Evolutionary conservation across 495 filamentous ascomycete genomes (phyloP).

Genomic region (Lophiotrema nucula): DNA sequence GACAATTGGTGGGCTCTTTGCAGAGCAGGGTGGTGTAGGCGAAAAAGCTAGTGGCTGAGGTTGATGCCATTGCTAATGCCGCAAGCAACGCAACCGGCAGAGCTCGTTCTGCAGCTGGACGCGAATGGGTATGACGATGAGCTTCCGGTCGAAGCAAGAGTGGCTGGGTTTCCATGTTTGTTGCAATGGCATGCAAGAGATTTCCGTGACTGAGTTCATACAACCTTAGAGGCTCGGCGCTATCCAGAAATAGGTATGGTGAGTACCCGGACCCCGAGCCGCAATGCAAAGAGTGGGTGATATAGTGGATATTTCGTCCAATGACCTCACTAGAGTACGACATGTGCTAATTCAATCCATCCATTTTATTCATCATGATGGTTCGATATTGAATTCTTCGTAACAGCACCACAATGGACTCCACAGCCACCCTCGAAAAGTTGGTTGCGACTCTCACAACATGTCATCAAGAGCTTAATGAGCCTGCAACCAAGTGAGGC

Average conservation of each 20-base stretch:
- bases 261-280: too few species aligned
- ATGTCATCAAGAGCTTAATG: neutral
- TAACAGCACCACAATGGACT: too few species aligned
- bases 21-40: conserved; percentile 16
- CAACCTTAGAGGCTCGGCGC: conserved; percentile 7
- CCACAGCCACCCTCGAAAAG: too few species aligned
- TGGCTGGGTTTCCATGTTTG: neutral
- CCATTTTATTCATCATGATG: too few species aligned
- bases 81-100: conserved; percentile 10
- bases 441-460: conserved; percentile 2
- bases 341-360: too few species aligned
- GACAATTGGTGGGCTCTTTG: conserved; percentile 4
- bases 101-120: neutral
- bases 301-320: too few species aligned
- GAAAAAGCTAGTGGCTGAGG: conserved; percentile 8
- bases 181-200: neutral
- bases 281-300: too few species aligned
- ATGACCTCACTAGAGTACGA: too few species aligned
- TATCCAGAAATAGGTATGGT: too few species aligned
- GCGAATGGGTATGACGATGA: neutral
- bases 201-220: too few species aligned
- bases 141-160: neutral
- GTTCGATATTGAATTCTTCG: too few species aligned
- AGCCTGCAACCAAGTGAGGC: neutral
- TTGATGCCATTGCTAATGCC: conserved; percentile 15